phyloP scores from a whole-genome alignment of 371 early-diverging fungal genomes.

The Mortierella sp. region DNA sequence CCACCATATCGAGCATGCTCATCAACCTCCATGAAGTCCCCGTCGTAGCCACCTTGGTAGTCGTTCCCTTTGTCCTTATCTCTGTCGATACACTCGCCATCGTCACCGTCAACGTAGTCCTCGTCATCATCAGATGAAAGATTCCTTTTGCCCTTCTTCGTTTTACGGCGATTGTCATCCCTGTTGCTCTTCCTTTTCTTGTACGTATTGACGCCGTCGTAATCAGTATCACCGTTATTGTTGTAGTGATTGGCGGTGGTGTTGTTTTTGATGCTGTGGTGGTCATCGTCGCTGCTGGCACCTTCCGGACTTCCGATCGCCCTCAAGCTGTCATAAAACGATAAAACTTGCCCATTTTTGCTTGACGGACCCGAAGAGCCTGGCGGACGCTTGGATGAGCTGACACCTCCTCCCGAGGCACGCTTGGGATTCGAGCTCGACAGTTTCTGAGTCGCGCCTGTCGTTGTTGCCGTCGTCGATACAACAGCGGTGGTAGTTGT shows the following conservation, averaged over 20 bases:
- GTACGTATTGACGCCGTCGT: neutral
- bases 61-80: slow-evolving; percentile 1
- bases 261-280: neutral
- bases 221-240: slow-evolving; percentile 11
- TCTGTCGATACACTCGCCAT: slow-evolving; percentile 13
- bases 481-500: neutral
- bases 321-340: slow-evolving; percentile 43
- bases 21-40: neutral
- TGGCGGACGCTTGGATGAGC: slow-evolving; percentile 49
- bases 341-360: slow-evolving; percentile 56
- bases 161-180: neutral
- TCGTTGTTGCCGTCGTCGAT: neutral
- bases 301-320: slow-evolving; percentile 40
- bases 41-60: neutral
- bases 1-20: neutral
- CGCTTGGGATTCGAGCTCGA: slow-evolving; percentile 50
- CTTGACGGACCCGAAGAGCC: slow-evolving; percentile 36
- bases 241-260: slow-evolving; percentile 1
- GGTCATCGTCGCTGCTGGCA: slow-evolving; percentile 17
- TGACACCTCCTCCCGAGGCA: slow-evolving; percentile 26
- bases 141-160: neutral
- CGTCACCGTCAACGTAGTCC: slow-evolving; percentile 13
- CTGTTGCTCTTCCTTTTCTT: neutral
- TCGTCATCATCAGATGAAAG: neutral
- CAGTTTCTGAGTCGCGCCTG: slow-evolving; percentile 29